Conservation (phyloP, 176 grass and related monocot species). For the Carex littledalei region DNA sequence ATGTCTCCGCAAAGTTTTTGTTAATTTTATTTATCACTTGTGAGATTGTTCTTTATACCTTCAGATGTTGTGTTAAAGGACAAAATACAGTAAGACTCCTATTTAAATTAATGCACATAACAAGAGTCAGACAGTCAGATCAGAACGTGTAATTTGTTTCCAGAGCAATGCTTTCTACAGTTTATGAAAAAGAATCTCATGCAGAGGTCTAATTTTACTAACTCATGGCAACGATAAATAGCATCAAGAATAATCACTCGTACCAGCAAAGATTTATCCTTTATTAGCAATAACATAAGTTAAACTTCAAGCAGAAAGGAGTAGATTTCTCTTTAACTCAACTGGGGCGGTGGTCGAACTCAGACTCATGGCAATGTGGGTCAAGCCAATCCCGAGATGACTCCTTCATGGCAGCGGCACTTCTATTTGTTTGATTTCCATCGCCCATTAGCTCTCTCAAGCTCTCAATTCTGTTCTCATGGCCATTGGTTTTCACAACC, state of each 20-base stretch:
- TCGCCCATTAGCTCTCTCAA: slow-evolving; percentile 56
- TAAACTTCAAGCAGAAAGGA: background rate
- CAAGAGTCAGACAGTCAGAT: background rate
- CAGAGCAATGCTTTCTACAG: background rate
- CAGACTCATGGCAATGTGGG: slow-evolving; percentile 83
- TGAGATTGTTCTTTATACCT: background rate
- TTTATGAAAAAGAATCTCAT: background rate
- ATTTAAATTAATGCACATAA: background rate
- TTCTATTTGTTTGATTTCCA: slow-evolving; percentile 25
- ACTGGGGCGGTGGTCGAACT: slow-evolving; percentile 48
- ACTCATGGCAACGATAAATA: background rate
- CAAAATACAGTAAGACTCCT: background rate
- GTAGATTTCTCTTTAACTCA: slow-evolving; percentile 22
- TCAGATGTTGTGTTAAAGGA: background rate
- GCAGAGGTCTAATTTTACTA: background rate
- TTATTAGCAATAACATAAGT: background rate
- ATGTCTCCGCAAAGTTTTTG: slow-evolving; percentile 12
- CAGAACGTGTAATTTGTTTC: background rate
- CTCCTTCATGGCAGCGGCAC: slow-evolving; percentile 21
- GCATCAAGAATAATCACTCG: background rate
- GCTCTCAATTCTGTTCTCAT: slow-evolving; percentile 65
- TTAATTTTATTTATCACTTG: slow-evolving; percentile 10
- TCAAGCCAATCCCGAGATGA: slow-evolving; percentile 70
- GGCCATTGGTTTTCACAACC: slow-evolving; percentile 22
- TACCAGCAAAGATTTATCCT: background rate